Evolutionary conservation across 306 rosid species (phyloP), one percentile per base, ranked within the genome.

Genomic region (Castanopsis chinensis): DNA sequence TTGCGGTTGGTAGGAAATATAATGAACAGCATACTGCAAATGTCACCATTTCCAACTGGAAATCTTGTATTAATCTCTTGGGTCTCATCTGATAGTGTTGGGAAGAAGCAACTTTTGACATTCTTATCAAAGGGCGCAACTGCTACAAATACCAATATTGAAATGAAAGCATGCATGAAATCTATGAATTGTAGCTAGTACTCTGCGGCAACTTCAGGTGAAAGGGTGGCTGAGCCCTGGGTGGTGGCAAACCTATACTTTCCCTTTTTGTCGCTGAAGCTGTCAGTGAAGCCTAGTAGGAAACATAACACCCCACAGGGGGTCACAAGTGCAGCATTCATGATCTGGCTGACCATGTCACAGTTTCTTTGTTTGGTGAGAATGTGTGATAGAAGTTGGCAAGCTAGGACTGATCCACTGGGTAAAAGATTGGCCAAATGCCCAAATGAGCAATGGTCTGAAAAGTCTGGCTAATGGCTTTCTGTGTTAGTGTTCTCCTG

Each of bases 331-430:
- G 30, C 81, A 15, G 86, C 32, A 2, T 96, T 92, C 84, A 80
- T 83, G 55, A 71, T 28, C 59, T 75, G 85, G 85, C 88, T 81
- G 67, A 85, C 84, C 0, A 83, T 33, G 73, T 91, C 99, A 75
- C 99, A 95, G 63, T 54, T 73, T 5, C 99, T 97, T 11, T 84
- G 70, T 33, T 91, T 84, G 51, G 97, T 55, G 85, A 92, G 87
- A 74, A 95, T 83, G 35, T 97, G 97, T 1, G 96, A 89, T 14
- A 95, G 83, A 69, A 95, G 91, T 73, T 92, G 99, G 84, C 91
- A 92, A 6, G 94, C 92, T 51, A 95, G 98, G 6, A 95, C 97
- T 1, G 96, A 82, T 51, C 98, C 97, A 0, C 97, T 92, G 3
- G 97, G 98, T 67, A 92, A 71, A 60, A 91, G 97, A 78, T 89